Conservation (phyloP, 805 yeast species). For the Saccharomycopsis fodiens region DNA sequence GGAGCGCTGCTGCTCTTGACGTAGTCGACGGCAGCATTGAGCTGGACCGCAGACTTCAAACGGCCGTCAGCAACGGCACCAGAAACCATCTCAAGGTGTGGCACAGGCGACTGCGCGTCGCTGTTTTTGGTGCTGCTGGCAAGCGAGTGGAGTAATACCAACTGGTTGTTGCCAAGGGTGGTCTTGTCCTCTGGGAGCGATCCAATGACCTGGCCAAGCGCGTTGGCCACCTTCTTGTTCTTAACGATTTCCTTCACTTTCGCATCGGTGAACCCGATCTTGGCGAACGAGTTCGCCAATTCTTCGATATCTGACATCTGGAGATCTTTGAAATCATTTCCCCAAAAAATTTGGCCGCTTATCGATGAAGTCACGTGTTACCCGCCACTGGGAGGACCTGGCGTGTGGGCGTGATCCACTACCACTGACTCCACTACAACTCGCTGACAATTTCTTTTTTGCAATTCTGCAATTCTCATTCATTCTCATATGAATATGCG, state of each 20-base stretch:
- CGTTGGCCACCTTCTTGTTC: slow-evolving; percentile 74
- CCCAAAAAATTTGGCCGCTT: background rate
- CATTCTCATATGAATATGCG: too few species aligned
- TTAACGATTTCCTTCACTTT: slow-evolving; percentile 75
- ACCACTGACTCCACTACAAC: background rate
- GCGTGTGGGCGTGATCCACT: background rate
- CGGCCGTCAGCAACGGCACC: slow-evolving; percentile 57
- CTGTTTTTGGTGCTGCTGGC: slow-evolving; percentile 67
- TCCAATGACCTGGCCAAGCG: slow-evolving; percentile 53
- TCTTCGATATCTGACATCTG: slow-evolving; percentile 26
- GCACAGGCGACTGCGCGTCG: slow-evolving; percentile 29
- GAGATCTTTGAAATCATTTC: background rate
- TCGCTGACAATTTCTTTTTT: background rate
- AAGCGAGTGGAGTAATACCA: slow-evolving; percentile 65
- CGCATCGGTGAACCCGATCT: slow-evolving; percentile 62
- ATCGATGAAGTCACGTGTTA: background rate
- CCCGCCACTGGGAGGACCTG: background rate
- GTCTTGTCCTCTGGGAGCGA: slow-evolving; percentile 17
- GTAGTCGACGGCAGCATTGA: slow-evolving; percentile 75
- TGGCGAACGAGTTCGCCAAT: slow-evolving; percentile 28
- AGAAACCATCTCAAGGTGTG: slow-evolving; percentile 45
- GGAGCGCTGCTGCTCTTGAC: slow-evolving; percentile 42
- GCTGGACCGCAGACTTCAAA: slow-evolving; percentile 62
- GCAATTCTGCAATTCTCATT: background rate
- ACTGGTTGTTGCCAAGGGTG: slow-evolving; percentile 46